Base-by-base conservation (phyloP, 176 grass and related monocot species). In the Typha latifolia region DNA sequence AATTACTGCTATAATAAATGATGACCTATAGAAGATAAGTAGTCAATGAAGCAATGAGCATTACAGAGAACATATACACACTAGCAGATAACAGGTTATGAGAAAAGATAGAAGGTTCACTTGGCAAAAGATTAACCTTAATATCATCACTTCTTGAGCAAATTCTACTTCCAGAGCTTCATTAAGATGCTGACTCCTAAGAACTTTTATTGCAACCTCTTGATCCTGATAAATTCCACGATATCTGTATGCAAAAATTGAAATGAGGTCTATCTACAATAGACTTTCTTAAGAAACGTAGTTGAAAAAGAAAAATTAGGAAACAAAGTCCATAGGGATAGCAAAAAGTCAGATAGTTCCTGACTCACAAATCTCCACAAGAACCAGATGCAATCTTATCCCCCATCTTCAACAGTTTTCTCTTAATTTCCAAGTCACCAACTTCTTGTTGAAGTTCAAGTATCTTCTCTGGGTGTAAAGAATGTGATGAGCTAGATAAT, bases 81-180 rank as follows among this genome's bases (percentile, higher is more conserved):
- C 16, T 19, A 59, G 37, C 5, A 43, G 37, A 43, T 7, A 43
- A 10, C 37, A 10, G 37, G 37, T 10, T 59, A 18, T 14, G n/a
- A 59, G n/a, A 59, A 22, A 59, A 9, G 37, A 16, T 59, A 59
- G 53, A 59, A 59, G 53, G 20, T 59, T 59, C 16, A 59, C 10
- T 9, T 59, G 16, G 53, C 10, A 69, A 81, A 78, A 51, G 2
- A 63, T 62, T 70, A 43, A 90, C 94, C 72, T 90, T 77, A 93
- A 80, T 76, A 97, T 97, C 51, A 77, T 75, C 81, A 97, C 85
- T 93, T 97, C 94, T 78, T 97, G 94, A 64, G 85, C 66, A 70
- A 97, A 97, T 66, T 97, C 94, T 48, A 89, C 77, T 50, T 78
- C 80, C 64, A 85, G 77, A 48, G 79, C 82, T 73, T 92, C 86